A percentile compares a stretch with the other conserved stretches of the same genome.
These are phyloP conservation scores for Scheffersomyces titani DNA, from an alignment of 1,139 yeast species.

Conservation along the genomic window DNA sequence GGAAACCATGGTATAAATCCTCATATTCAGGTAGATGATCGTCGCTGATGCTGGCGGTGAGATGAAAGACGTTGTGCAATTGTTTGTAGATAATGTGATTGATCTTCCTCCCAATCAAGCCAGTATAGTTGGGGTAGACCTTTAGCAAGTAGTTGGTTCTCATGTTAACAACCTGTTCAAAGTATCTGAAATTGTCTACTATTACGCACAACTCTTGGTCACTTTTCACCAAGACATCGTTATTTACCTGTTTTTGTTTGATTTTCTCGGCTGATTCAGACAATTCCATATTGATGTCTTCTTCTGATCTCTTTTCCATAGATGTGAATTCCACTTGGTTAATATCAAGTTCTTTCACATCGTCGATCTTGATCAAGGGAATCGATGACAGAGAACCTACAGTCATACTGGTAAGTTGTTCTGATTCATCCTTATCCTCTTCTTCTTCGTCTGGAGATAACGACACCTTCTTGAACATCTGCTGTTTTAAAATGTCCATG, in stretches of 20 bases:
- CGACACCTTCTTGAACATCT: slow-evolving; percentile 15
- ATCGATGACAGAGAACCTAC: background rate
- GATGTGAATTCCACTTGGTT: slow-evolving; percentile 11
- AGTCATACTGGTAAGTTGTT: background rate
- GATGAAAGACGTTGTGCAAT: slow-evolving; percentile 24
- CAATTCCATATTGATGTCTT: background rate
- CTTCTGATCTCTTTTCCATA: slow-evolving; percentile 3
- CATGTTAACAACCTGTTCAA: slow-evolving; percentile 15
- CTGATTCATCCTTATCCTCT: slow-evolving; percentile 1
- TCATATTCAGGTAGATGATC: slow-evolving; percentile 40
- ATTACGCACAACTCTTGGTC: slow-evolving; percentile 1
- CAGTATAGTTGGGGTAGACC: slow-evolving; percentile 32
- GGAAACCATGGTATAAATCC: slow-evolving; percentile 30
- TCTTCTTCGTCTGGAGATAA: slow-evolving; percentile 1
- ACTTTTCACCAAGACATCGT: background rate
- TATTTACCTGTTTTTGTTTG: background rate
- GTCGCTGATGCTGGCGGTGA: slow-evolving; percentile 33
- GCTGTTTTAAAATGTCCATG: slow-evolving; percentile 12
- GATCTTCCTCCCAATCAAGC: slow-evolving; percentile 18
- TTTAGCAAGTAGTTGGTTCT: slow-evolving; percentile 27
- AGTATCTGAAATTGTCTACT: slow-evolving; percentile 11
- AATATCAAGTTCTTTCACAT: slow-evolving; percentile 7
- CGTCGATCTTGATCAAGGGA: background rate
- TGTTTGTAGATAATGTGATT: slow-evolving; percentile 21
- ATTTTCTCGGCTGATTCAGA: background rate